These are phyloP conservation scores for Aspergillus fischeri DNA, from an alignment of 2,329 filamentous ascomycete genomes.

Conservation along the genomic window DNA sequence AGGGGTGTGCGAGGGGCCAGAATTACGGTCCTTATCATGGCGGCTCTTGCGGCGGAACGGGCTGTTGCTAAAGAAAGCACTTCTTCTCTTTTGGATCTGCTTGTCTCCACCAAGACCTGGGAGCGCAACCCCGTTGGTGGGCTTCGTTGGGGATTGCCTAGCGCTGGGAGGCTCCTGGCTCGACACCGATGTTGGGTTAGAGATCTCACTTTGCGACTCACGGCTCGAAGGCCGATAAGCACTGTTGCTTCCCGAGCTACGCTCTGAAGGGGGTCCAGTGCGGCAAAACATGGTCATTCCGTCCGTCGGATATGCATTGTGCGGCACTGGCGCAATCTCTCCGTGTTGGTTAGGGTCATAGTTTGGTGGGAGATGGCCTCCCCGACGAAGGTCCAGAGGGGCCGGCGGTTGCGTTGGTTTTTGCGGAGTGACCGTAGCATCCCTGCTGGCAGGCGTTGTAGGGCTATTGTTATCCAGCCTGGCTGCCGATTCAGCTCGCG, in stretches of 20 bases:
- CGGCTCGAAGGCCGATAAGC: conserved; percentile 73
- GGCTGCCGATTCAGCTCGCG: conserved; percentile 66
- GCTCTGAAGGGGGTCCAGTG: conserved; percentile 66
- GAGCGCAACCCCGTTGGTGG: conserved; percentile 34
- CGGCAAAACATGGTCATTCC: conserved; percentile 98
- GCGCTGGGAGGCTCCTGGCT: conserved; percentile 76
- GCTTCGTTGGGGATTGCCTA: conserved; percentile 69
- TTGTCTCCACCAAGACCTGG: conserved; percentile 57
- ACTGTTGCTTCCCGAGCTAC: conserved; percentile 60
- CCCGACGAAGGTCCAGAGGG: conserved; percentile 37
- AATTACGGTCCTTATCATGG: conserved; percentile 59
- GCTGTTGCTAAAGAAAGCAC: conserved; percentile 88
- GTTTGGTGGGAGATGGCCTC: conserved; percentile 41
- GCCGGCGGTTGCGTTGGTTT: conserved; percentile 41
- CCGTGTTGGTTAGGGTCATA: conserved; percentile 58
- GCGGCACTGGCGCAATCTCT: conserved; percentile 67
- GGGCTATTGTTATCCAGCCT: conserved; percentile 61
- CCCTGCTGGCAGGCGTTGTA: conserved; percentile 45
- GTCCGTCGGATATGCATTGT: conserved; percentile 90
- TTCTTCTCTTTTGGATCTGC: conserved; percentile 65
- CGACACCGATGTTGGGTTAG: conserved; percentile 81
- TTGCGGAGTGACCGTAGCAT: conserved; percentile 52
- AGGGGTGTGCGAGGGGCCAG: conserved; percentile 32
- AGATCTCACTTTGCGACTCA: conserved; percentile 87
- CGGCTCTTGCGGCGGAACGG: conserved; percentile 92